Evolutionary conservation across 352 stramenopile genomes (phyloP), one percentile per base, ranked within the genome.

Genomic region (Globisporangium parvum): DNA sequence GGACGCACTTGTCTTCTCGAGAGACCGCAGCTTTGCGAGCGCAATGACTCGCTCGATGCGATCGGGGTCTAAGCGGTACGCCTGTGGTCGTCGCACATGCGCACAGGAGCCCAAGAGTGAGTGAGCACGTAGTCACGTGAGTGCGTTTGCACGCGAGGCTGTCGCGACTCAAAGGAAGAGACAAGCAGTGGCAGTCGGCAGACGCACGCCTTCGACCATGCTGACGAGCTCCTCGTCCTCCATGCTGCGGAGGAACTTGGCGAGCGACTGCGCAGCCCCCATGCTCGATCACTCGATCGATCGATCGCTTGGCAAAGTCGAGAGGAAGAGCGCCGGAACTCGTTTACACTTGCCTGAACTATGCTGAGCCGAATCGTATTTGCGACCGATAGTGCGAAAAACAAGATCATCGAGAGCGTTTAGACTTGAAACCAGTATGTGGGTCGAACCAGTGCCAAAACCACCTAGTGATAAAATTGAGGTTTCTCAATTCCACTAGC

Each of bases 171-270:
- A n/a, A 18, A n/a, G 45, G 33, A 33, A 33, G 23, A 33, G 8
- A 33, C 23, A 28, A 2, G 20, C n/a, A 28, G 24, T 51, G 15
- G 3, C 35, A 14, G 11, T 18, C 35, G 35, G 9, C 35, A 31
- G 24, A 60, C 71, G 23, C 53, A 89, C 78, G 51, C 62, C 66
- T 47, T 76, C 61, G 6, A 87, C 48, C 44, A 85, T 59, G 42
- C 57, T 56, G 20, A 57, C 51, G 60, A 90, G 79, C 23, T 77
- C 71, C 0, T 87, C 67, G 59, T 90, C 79, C 53, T 82, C 73
- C 64, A 86, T 80, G 49, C 57, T 63, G 59, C 70, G 69, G 28
- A 89, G 60, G 47, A 85, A 71, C 65, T 77, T 77, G 63, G 53
- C 73, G 5, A 90, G 51, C 55, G 77, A 90, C 60, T 71, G 63